Conservation (phyloP, 306 rosid genomes). For the Comarum palustre region DNA sequence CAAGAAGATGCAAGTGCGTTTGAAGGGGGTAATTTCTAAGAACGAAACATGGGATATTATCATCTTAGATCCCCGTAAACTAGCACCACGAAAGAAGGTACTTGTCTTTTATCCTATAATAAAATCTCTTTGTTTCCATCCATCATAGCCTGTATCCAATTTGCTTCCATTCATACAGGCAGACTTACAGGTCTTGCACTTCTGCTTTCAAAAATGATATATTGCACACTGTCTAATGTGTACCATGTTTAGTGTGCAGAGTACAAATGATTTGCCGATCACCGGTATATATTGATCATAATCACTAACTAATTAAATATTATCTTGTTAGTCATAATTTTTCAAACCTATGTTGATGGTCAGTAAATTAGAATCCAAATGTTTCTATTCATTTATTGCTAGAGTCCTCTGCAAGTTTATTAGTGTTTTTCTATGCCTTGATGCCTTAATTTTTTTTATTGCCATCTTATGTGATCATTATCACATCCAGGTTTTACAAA, state of each 20-base stretch:
- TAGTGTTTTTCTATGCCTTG: constrained; percentile 10
- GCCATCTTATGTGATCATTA: constrained; percentile 11
- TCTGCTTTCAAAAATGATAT: not conserved
- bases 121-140: not conserved
- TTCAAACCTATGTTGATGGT: too few species aligned
- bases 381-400: not conserved
- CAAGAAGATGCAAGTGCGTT: constrained; percentile 70
- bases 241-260: not conserved
- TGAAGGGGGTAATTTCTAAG: constrained; percentile 69
- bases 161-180: not conserved
- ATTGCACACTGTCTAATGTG: not conserved
- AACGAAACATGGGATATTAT: constrained; percentile 81
- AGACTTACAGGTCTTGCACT: not conserved
- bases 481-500: constrained; percentile 59
- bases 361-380: too few species aligned
- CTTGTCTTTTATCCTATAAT: not conserved
- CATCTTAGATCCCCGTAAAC: constrained; percentile 88
- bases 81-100: constrained; percentile 86
- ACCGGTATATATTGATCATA: too few species aligned
- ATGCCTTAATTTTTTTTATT: too few species aligned
- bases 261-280: too few species aligned
- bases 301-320: too few species aligned
- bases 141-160: not conserved
- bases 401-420: constrained; percentile 11
- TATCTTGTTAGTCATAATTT: too few species aligned